Conservation (phyloP, 2,329 filamentous ascomycete genomes). For the Pseudogymnoascus verrucosus region DNA sequence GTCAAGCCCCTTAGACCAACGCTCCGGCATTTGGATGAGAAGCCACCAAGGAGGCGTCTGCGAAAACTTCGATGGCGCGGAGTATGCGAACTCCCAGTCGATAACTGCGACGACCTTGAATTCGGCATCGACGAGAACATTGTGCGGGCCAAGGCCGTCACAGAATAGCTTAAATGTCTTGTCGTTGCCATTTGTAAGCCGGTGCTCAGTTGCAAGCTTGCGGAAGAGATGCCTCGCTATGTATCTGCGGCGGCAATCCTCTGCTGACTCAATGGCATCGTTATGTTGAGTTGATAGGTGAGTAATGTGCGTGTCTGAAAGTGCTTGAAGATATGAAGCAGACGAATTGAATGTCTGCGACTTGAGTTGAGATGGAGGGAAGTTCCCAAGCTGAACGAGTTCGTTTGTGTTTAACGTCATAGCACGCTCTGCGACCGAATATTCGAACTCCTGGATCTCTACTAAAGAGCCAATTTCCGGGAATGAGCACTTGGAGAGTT, state of each 20-base stretch:
- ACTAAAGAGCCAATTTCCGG: conserved; percentile 15
- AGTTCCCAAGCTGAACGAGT: conserved; percentile 24
- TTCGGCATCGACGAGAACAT: conserved; percentile 14
- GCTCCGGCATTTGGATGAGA: conserved; percentile 15
- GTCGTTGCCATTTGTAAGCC: neutral
- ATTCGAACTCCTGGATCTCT: conserved; percentile 7
- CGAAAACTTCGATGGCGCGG: conserved; percentile 15
- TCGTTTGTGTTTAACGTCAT: conserved; percentile 22
- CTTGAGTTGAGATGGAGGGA: conserved; percentile 18
- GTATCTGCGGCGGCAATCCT: conserved; percentile 28
- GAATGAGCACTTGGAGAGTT: conserved; percentile 15
- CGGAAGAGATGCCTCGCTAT: conserved; percentile 29
- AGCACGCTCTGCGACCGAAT: conserved; percentile 12
- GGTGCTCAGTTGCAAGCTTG: conserved; percentile 19
- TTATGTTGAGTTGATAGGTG: conserved; percentile 34
- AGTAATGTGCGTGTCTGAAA: conserved; percentile 35
- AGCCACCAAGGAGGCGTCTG: conserved; percentile 18
- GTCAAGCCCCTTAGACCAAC: conserved; percentile 13
- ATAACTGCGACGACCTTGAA: conserved; percentile 14
- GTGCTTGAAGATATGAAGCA: conserved; percentile 31
- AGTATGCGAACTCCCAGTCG: conserved; percentile 18
- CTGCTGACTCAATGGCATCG: conserved; percentile 26
- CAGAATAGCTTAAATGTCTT: conserved; percentile 15
- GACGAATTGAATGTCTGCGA: conserved; percentile 24
- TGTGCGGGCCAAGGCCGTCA: conserved; percentile 16